phyloP scores from a whole-genome alignment of 73 alveolate genomes.

The Paramecium pentaurelia region DNA sequence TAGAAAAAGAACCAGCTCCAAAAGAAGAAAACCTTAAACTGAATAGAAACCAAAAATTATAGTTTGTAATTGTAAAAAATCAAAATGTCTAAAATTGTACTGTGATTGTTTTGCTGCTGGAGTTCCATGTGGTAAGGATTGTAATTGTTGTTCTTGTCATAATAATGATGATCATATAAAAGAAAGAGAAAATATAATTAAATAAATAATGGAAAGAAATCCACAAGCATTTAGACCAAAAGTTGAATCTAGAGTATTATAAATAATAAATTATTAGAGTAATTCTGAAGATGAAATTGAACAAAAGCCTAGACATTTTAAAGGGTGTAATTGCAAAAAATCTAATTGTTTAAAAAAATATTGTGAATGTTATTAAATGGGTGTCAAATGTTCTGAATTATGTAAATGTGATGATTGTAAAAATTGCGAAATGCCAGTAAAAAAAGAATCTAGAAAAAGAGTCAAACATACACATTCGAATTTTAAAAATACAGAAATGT shows the following conservation, averaged over 20 bases:
- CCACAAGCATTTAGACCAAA: conserved; percentile 95
- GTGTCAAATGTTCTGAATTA: conserved; percentile 79
- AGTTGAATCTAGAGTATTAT: conserved; percentile 45
- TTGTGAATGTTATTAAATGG: conserved; percentile 94
- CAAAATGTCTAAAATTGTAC: conserved; percentile 91
- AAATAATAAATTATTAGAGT: neutral
- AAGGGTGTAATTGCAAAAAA: conserved; percentile 96
- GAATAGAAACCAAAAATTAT: conserved; percentile 52
- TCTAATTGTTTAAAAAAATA: conserved; percentile 94
- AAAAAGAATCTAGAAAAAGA: conserved; percentile 46
- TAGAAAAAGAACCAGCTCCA: conserved; percentile 3
- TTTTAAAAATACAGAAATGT: neutral
- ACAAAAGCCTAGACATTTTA: conserved; percentile 64
- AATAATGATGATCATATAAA: conserved; percentile 84
- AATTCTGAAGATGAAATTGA: conserved; percentile 45
- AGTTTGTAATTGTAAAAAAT: conserved; percentile 90
- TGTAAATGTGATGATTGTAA: conserved; percentile 95
- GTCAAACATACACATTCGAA: neutral
- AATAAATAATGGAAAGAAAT: conserved; percentile 86
- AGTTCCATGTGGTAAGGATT: conserved; percentile 81
- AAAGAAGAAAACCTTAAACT: conserved; percentile 15
- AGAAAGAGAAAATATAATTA: conserved; percentile 77
- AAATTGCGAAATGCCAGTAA: conserved; percentile 68
- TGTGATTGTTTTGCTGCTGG: conserved; percentile 97
- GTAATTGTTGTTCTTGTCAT: conserved; percentile 92